Conservation (phyloP, 257 asterid genomes). For the Capsicum chinense region DNA sequence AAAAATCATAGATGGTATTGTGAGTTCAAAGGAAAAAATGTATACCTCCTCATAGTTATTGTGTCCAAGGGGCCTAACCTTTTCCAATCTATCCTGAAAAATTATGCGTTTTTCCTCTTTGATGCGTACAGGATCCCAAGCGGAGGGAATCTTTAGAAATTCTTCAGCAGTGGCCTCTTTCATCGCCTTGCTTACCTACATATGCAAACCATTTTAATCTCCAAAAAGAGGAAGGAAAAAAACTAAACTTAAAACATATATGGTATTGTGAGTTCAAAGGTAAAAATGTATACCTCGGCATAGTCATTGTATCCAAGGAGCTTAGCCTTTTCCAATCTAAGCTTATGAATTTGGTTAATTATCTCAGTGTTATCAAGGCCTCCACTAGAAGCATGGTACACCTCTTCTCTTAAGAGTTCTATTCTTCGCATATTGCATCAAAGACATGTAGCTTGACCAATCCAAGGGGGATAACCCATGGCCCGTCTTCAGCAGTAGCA, state of each 20-base stretch:
- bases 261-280: not conserved
- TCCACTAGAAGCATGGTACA: constrained; percentile 92
- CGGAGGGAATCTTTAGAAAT: constrained; percentile 28
- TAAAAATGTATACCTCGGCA: constrained; percentile 72
- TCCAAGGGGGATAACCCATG: constrained; percentile 95
- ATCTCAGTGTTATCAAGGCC: constrained; percentile 80
- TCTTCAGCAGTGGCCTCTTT: constrained; percentile 94
- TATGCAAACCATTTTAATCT: constrained; percentile 16
- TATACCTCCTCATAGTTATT: too few relatives aligned
- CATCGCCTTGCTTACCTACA: constrained; percentile 91
- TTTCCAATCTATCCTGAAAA: too few relatives aligned
- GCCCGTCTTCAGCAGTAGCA: constrained; percentile 93
- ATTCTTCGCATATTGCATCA: constrained; percentile 87
- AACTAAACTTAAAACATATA: not conserved
- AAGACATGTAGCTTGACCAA: constrained; percentile 86
- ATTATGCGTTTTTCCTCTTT: too few relatives aligned
- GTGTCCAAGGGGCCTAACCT: too few relatives aligned
- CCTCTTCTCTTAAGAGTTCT: constrained; percentile 93
- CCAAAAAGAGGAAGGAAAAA: not conserved
- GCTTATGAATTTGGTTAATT: constrained; percentile 86
- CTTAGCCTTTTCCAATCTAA: constrained; percentile 89
- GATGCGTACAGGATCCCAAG: constrained; percentile 65
- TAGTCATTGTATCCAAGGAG: constrained; percentile 92
- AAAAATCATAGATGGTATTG: too few relatives aligned
- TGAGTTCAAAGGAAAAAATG: too few relatives aligned